Base-by-base conservation (phyloP, 768 basidiomycete genomes). In the Phallus indusiatus region DNA sequence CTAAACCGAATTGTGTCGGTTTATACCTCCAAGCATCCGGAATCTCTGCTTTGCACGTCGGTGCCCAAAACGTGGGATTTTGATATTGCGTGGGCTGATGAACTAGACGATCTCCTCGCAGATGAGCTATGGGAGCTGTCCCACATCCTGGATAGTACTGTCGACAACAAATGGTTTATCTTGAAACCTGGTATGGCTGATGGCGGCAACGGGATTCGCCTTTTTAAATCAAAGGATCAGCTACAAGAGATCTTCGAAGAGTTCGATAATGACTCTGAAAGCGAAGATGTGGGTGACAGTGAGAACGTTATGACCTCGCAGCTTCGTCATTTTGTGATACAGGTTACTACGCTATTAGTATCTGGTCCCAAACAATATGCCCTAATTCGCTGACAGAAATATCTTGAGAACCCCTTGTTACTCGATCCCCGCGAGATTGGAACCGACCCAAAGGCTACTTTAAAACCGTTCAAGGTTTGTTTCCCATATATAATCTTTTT, bases 111-210 rank as follows among this genome's bases (percentile, higher is more conserved):
- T 71, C 75, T 92, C 72, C 88, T 94, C 81, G 72, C 81, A 33
- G 95, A 98, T 71, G 96, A 99, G 60, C 79, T 97, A 35, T 97
- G 85, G 79, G 94, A 96, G 53, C 80, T 98, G 14, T 83, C 80
- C 6, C 71, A 78, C 49, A 74, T 77, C 18, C 77, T 96, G 33
- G 78, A 84, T 20, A 69, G 68, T 34, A 67, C 73, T 11, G 63
- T 66, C 0, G 60, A 61, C 1, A 56, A 47, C 1, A 54, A 53
- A 14, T 97, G 95, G 95, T 98, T 86, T 81, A 95, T 99, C 61
- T 73, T 99, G 54, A 99, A 99, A 73, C 94, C 96, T 50, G 91
- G 93, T 17, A 95, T 99, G 90, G 87, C 94, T 1, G 94, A 98
- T 74, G 81, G 92, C 53, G 96, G 94, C 12, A 91, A 92, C 79